Percentiles rank a stretch among this genome's conserved stretches.
Evolutionary conservation across 176 grass and related monocot species (phyloP).

Genomic region (Elaeis guineensis): DNA sequence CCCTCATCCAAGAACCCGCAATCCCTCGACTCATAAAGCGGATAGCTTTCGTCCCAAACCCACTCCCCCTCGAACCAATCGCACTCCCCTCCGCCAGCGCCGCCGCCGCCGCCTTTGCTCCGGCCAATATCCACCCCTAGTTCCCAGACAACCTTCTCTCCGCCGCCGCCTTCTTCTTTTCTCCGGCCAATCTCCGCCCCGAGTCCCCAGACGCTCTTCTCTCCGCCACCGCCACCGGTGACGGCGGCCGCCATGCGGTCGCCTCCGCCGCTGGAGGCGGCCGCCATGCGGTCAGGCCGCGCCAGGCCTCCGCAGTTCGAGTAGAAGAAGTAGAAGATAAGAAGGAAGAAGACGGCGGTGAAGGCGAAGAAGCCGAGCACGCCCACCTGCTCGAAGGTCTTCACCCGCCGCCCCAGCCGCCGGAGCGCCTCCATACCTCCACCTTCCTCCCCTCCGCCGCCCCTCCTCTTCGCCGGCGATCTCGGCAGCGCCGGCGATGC

Average conservation of each 20-base stretch:
- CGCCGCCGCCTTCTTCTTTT: not conserved
- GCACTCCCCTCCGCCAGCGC: slow-evolving; percentile 19
- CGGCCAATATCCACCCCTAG: too few relatives aligned
- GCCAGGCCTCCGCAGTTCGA: not conserved
- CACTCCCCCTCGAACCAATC: slow-evolving; percentile 87
- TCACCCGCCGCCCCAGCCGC: not conserved
- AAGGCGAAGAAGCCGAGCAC: slow-evolving; percentile 4
- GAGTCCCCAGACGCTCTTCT: not conserved
- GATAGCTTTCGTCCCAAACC: slow-evolving; percentile 69
- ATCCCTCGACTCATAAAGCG: slow-evolving; percentile 62
- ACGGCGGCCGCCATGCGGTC: too few relatives aligned
- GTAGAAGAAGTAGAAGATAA: not conserved
- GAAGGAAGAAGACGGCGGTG: not conserved
- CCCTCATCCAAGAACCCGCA: slow-evolving; percentile 72
- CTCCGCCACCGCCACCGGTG: not conserved
- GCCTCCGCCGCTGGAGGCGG: not conserved
- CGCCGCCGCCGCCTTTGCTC: not conserved
- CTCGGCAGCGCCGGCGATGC: too few relatives aligned
- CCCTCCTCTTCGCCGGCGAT: not conserved
- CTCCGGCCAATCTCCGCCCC: too few relatives aligned
- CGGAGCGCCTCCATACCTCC: slow-evolving; percentile 1
- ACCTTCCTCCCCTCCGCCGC: not conserved
- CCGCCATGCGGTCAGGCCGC: not conserved
- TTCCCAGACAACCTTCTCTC: not conserved
- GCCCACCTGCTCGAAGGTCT: slow-evolving; percentile 11